Conservation (phyloP, 202 grass and related monocot genomes). For the Musa balbisiana region DNA sequence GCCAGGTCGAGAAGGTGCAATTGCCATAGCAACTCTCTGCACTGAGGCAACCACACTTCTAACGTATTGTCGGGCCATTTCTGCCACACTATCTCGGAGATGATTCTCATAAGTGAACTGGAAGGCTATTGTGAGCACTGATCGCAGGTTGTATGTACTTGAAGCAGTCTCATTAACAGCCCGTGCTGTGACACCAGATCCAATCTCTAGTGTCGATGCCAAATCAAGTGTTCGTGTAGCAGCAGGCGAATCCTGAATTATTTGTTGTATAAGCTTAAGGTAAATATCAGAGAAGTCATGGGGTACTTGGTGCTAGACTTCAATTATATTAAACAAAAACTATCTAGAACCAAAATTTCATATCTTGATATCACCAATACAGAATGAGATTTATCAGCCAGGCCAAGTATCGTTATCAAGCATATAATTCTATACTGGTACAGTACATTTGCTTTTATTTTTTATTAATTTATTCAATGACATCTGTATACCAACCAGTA, state of each 20-base stretch:
- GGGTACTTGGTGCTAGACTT: too few species aligned
- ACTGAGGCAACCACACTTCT: constrained; percentile 71
- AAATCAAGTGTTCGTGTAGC: constrained; percentile 76
- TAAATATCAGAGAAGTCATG: neutral
- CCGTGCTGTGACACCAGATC: constrained; percentile 34
- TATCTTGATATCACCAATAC: too few species aligned
- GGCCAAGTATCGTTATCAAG: too few species aligned
- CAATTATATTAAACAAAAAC: too few species aligned
- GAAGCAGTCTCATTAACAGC: constrained; percentile 20
- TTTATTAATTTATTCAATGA: too few species aligned
- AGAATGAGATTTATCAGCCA: too few species aligned
- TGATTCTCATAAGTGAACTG: constrained; percentile 89
- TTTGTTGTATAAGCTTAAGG: neutral
- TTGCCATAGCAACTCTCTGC: constrained; percentile 89
- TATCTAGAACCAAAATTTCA: too few species aligned
- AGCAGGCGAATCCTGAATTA: neutral
- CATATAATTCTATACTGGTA: too few species aligned
- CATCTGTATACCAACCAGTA: too few species aligned
- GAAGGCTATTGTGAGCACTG: constrained; percentile 82
- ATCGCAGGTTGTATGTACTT: constrained; percentile 28
- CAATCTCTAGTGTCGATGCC: constrained; percentile 76
- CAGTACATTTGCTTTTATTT: too few species aligned
- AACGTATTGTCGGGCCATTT: constrained; percentile 80
- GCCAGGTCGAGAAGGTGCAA: constrained; percentile 57
- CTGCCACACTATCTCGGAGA: constrained; percentile 67